Evolutionary conservation across 352 stramenopile genomes (phyloP), one percentile per base, ranked within the genome.

Genomic region (Globisporangium rhizosaccharum): DNA sequence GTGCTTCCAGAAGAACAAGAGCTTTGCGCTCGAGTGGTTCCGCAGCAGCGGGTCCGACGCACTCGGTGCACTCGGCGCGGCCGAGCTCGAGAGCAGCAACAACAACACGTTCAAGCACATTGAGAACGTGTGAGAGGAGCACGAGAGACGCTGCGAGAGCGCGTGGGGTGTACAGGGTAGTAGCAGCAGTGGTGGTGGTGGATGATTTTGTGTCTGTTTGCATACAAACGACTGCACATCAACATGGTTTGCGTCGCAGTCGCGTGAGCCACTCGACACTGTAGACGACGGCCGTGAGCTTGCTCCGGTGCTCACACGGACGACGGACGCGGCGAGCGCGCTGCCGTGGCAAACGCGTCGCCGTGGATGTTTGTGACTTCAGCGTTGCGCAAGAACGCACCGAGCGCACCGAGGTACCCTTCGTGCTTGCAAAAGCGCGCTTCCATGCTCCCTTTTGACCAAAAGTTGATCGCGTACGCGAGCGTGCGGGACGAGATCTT

Each of bases 381-480:
- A 11, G 84, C 82, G 20, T 95, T 87, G 41, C 79, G 78, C 59
- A 99, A 75, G 74, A 99, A 99, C 18, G 97, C 96, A 12, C 97
- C 97, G 3, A 99, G 71, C 17, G 97, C 96, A 7, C 97, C 97
- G 48, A 99, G 92, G 71, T 99, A 99, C 0, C 97, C 97, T 82
- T 98, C 96, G 66, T 98, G 96, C 69, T 97, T 92, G 64, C 97
- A 96, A 63, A 98, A 98, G 17, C 92, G 82, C 11, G 90, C 90
- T 57, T 97, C 79, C 73, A 96, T 96, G 25, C 71, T 67, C 50
- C 97, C 96, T 54, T 97, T 95, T 28, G 93, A 98, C 97, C 97
- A 99, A 76, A 99, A 99, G 61, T 98, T 90, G 71, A 99, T 99
- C 41, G 95, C 93, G 61, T 96, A 98, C 45, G 96, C 82, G 30